Evolutionary conservation across 2,329 filamentous ascomycete species (phyloP).

Genomic region (Dothistroma septosporum): DNA sequence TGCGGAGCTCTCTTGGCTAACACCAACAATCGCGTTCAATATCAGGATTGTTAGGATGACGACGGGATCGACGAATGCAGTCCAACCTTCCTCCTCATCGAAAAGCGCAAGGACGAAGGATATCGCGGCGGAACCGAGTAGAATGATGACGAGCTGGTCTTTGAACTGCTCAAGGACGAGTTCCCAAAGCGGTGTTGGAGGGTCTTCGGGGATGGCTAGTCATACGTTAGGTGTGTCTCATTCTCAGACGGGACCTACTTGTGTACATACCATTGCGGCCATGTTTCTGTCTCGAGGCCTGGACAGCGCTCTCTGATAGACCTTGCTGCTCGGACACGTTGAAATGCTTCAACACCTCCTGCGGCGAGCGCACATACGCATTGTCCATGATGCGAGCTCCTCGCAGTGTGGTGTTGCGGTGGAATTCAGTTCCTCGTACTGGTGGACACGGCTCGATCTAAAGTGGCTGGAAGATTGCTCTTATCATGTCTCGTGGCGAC

Average conservation of each 20-base stretch:
- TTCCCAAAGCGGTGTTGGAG: conserved; percentile 92
- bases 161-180: conserved; percentile 98
- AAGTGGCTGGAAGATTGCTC: neutral
- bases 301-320: conserved; percentile 31
- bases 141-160: conserved; percentile 93
- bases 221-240: conserved; percentile 14
- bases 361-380: conserved; percentile 33
- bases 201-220: conserved; percentile 75
- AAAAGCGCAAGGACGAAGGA: conserved; percentile 92
- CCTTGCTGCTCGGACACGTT: conserved; percentile 33
- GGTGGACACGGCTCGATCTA: neutral
- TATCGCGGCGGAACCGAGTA: conserved; percentile 85
- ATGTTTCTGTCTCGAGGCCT: conserved; percentile 32
- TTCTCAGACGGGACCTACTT: neutral
- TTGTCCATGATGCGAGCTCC: conserved; percentile 33
- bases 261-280: conserved; percentile 35
- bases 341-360: conserved; percentile 38
- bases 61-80: conserved; percentile 90
- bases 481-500: conserved; percentile 2
- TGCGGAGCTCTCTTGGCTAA: conserved; percentile 96
- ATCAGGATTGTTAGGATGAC: conserved; percentile 97
- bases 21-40: conserved; percentile 93
- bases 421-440: neutral
- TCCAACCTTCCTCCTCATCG: conserved; percentile 90
- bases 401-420: neutral